phyloP scores from a whole-genome alignment of 2,329 filamentous ascomycete species.

The Colletotrichum australisinense region DNA sequence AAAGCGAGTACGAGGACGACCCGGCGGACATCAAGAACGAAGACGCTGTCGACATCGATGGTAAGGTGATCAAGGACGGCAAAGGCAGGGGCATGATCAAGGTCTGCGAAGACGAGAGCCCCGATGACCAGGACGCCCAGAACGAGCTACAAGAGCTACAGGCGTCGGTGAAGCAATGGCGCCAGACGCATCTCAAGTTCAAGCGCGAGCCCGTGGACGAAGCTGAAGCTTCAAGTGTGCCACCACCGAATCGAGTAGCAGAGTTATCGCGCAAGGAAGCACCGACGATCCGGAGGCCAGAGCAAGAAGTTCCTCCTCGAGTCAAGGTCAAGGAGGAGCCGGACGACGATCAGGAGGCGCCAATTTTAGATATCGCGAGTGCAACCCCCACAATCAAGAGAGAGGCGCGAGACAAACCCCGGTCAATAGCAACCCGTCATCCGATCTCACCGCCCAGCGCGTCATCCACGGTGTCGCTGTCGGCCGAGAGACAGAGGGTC shows the following conservation, averaged over 20 bases:
- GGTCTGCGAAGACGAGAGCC: conserved; percentile 77
- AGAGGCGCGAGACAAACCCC: conserved; percentile 10
- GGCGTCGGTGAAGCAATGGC: conserved; percentile 46
- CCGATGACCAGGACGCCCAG: conserved; percentile 65
- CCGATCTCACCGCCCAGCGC: neutral
- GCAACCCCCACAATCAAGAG: conserved; percentile 10
- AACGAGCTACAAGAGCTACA: conserved; percentile 77
- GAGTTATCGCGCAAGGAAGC: neutral
- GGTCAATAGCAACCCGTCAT: neutral
- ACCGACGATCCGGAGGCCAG: neutral
- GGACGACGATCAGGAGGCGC: neutral
- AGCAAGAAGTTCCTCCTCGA: neutral
- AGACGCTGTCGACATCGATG: conserved; percentile 73
- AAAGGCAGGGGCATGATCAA: conserved; percentile 77
- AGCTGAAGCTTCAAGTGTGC: neutral
- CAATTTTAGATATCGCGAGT: neutral
- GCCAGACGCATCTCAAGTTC: conserved; percentile 29
- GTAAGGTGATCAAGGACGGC: conserved; percentile 71
- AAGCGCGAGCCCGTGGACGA: conserved; percentile 14
- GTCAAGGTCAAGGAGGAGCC: conserved; percentile 24
- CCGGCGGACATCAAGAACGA: conserved; percentile 53
- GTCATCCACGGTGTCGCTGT: neutral
- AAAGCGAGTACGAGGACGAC: conserved; percentile 61
- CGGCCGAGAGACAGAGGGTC: neutral
- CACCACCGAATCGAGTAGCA: neutral